Conservation (phyloP, 352 stramenopile species). For the Thalassiosira mediterranea region DNA sequence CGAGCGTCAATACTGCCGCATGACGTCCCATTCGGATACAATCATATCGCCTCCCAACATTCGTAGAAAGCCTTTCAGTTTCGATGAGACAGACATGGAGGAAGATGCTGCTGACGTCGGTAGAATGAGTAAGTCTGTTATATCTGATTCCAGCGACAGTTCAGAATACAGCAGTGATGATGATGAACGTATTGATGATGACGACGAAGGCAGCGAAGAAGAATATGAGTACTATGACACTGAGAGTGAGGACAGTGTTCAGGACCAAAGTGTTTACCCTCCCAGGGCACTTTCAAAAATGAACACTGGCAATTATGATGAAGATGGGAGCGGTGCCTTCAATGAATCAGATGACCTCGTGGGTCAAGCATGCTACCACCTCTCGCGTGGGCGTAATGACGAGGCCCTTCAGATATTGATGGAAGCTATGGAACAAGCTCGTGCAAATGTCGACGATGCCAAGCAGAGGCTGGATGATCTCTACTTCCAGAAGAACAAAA, state of each 20-base stretch:
- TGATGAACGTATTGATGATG: constrained; percentile 20
- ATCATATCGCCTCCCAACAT: too few relatives aligned
- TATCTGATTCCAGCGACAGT: too few relatives aligned
- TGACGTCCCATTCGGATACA: too few relatives aligned
- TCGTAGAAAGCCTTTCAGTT: too few relatives aligned
- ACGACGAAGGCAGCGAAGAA: constrained; percentile 5
- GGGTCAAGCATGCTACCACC: constrained; percentile 42
- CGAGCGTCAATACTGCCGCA: too few relatives aligned
- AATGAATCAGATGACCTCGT: constrained; percentile 38
- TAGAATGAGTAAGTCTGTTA: too few relatives aligned
- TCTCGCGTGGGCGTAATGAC: constrained; percentile 47
- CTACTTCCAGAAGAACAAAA: constrained; percentile 34
- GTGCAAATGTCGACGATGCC: constrained; percentile 23
- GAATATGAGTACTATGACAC: constrained; percentile 1
- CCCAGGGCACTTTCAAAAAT: constrained; percentile 54
- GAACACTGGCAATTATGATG: constrained; percentile 34
- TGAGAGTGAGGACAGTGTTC: constrained; percentile 41
- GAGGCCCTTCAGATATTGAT: constrained; percentile 39
- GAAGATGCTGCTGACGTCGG: too few relatives aligned
- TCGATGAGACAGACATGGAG: too few relatives aligned
- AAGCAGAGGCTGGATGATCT: constrained; percentile 46
- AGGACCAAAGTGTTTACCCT: constrained; percentile 40
- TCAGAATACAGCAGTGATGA: constrained; percentile 48
- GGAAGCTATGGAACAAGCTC: constrained; percentile 29
- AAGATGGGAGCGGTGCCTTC: constrained; percentile 18